Conservation (phyloP, 2,329 filamentous ascomycete genomes). For the Stachybotrys echinatus region DNA sequence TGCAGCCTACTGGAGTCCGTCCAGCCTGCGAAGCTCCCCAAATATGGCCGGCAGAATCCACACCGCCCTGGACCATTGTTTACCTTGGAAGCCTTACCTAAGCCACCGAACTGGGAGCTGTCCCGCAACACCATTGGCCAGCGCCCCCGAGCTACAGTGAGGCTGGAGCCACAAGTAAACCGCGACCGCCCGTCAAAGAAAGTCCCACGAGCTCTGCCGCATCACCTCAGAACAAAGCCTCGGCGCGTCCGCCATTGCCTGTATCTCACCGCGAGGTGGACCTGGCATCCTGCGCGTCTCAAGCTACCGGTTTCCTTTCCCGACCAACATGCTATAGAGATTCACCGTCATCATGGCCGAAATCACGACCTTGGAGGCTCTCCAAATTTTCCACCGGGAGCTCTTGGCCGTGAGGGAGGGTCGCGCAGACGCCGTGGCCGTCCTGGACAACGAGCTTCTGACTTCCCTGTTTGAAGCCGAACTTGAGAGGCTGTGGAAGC, state of each 20-base stretch:
- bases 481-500: slow-evolving; percentile 69
- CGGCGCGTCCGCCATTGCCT: slow-evolving; percentile 7
- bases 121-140: not conserved
- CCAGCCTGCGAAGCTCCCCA: slow-evolving; percentile 4
- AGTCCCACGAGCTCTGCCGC: slow-evolving; percentile 5
- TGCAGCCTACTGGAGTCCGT: not conserved
- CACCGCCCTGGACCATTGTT: slow-evolving; percentile 24
- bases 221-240: slow-evolving; percentile 1
- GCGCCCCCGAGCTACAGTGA: slow-evolving; percentile 10
- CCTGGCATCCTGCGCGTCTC: slow-evolving; percentile 14
- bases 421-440: slow-evolving; percentile 53
- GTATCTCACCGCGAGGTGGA: slow-evolving; percentile 16
- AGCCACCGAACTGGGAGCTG: not conserved
- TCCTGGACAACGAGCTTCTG: slow-evolving; percentile 66
- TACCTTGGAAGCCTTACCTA: slow-evolving; percentile 11
- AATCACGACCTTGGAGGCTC: slow-evolving; percentile 65
- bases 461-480: slow-evolving; percentile 66
- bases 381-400: slow-evolving; percentile 83
- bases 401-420: slow-evolving; percentile 71
- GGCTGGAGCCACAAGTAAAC: slow-evolving; percentile 23
- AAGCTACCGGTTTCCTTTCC: slow-evolving; percentile 8
- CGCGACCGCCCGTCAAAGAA: slow-evolving; percentile 16
- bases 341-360: slow-evolving; percentile 59
- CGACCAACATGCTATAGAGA: slow-evolving; percentile 41
- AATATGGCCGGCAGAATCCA: slow-evolving; percentile 24